Evolutionary conservation across 2,329 filamentous ascomycete species (phyloP).

Genomic region (Fusarium pseudocircinatum): DNA sequence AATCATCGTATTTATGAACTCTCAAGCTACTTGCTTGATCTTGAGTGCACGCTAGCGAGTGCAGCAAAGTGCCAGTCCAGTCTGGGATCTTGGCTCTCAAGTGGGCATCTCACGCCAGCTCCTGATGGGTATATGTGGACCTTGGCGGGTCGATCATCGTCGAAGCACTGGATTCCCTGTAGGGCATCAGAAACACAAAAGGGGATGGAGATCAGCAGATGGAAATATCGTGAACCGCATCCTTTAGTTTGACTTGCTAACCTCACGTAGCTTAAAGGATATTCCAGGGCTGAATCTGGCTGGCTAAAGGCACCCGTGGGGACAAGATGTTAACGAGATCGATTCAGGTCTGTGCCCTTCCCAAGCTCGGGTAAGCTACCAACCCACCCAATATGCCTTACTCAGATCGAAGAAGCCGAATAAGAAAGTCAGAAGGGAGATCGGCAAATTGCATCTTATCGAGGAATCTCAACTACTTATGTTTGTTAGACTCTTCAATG

Average conservation of each 20-base stretch:
- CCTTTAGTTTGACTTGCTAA: not conserved
- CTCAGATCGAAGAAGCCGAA: not conserved
- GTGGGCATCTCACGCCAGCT: not conserved
- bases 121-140: conserved; percentile 18
- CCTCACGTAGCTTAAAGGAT: not conserved
- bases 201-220: not conserved
- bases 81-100: conserved; percentile 5
- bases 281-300: not conserved
- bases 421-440: not conserved
- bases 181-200: not conserved
- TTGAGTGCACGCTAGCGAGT: not conserved
- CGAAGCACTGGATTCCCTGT: not conserved
- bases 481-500: not conserved
- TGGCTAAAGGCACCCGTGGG: not conserved
- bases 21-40: not conserved
- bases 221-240: not conserved
- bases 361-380: not conserved
- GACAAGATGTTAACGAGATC: not conserved
- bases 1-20: not conserved
- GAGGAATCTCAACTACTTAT: not conserved
- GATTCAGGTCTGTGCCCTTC: conserved; percentile 1
- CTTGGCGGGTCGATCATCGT: conserved; percentile 16
- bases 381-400: not conserved
- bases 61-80: not conserved
- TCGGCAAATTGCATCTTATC: conserved; percentile 7